Evolutionary conservation across 345 rosid genomes (phyloP), one percentile per base, ranked within the genome.

Genomic region (Anacardium occidentale): DNA sequence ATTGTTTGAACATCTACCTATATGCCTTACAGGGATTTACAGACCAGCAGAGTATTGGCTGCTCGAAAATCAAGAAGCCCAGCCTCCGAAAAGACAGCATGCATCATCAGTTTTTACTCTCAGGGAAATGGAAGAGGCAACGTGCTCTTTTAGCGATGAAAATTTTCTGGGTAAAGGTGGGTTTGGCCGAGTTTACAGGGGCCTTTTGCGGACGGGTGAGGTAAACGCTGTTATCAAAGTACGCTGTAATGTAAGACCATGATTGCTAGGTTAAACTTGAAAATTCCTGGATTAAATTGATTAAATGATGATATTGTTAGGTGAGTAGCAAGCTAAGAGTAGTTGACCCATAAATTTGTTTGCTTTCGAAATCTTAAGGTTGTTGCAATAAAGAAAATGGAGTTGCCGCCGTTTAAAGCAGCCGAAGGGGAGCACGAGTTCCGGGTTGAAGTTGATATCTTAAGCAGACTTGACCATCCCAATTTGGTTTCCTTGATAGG

Each of bases 311-410:
- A 37, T 22, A 18, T 15, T n/a, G 61, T 40, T 29, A 51, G 45
- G 15, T 6, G 21, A 73, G 34, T 21, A 18, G 21, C 20, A 62
- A 13, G 21, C 20, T 51, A 69, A 61, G 13, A 48, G 21, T 22
- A 29, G 53, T 40, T 25, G 44, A 79, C 42, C 55, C 44, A 47
- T 1, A 64, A 40, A 52, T 29, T 53, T 20, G 13, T 50, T 64
- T 66, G 58, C 44, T 47, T 83, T 76, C 52, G 74, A 74, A 52
- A 67, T 70, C n/a, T 75, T 70, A 83, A 94, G 98, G 92, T 89
- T 59, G 97, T 94, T 72, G 98, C 98, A 54, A 87, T 94, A 82
- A 94, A 92, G 93, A 94, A 92, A 81, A 94, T 94, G 98, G 96
- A 91, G 80, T 80, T 94, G 77, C 97, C 97, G 20, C 74, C 86